phyloP scores from a whole-genome alignment of 352 stramenopile species.

The Globisporangium ultimum region DNA sequence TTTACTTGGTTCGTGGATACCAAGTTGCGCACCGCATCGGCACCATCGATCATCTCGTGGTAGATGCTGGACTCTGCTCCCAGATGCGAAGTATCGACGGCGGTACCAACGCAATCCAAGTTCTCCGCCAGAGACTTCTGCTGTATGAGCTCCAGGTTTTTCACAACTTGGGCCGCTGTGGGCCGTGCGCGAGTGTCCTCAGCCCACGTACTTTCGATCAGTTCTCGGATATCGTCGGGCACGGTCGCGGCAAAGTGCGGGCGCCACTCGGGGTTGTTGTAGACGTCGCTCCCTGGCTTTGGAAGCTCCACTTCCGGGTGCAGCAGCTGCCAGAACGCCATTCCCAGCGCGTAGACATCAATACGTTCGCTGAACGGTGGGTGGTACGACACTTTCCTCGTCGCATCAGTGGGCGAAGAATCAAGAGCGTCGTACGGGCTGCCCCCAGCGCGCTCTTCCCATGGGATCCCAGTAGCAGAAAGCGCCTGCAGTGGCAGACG shows the following conservation, averaged over 20 bases:
- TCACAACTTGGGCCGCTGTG: constrained; percentile 39
- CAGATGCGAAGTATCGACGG: constrained; percentile 29
- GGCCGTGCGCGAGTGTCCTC: constrained; percentile 31
- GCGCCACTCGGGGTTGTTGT: constrained; percentile 45
- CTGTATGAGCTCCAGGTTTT: constrained; percentile 40
- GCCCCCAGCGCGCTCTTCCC: constrained; percentile 19
- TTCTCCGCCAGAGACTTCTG: constrained; percentile 17
- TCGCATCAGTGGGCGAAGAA: constrained; percentile 63
- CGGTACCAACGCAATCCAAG: constrained; percentile 30
- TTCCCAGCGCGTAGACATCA: constrained; percentile 72
- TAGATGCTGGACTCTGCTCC: constrained; percentile 24
- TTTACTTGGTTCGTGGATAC: constrained; percentile 34
- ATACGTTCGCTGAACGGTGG: constrained; percentile 58
- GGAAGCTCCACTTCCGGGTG: constrained; percentile 53
- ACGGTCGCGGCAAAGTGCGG: constrained; percentile 29
- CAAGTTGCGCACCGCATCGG: constrained; percentile 14
- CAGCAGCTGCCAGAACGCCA: constrained; percentile 75
- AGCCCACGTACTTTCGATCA: constrained; percentile 48
- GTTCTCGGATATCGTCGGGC: constrained; percentile 26
- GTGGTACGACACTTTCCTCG: constrained; percentile 36
- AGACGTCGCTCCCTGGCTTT: constrained; percentile 32
- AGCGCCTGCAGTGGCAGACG: neutral
- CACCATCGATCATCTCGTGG: constrained; percentile 17
- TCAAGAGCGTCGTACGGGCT: constrained; percentile 41
- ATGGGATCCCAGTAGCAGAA: neutral